Evolutionary conservation across 768 basidiomycete species (phyloP), one percentile per base, ranked within the genome.

Genomic region (Nevesoporus exiguus): DNA sequence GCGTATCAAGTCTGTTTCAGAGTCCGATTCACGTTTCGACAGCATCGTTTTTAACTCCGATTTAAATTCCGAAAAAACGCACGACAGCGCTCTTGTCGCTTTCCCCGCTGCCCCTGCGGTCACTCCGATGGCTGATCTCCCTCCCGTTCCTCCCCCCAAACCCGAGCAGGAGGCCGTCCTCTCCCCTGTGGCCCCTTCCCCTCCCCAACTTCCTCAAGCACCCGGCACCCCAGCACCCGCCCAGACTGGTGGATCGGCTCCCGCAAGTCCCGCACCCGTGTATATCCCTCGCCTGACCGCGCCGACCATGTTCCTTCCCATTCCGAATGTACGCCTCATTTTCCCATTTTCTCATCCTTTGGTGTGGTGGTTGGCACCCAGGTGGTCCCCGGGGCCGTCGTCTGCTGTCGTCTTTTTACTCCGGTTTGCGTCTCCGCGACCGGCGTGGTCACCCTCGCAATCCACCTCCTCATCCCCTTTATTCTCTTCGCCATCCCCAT

Each of bases 291-390:
- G 82, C 34, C 80, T 92, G 34, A 76, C 85, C 33, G 69, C 81
- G 27, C 84, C 90, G 31, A 86, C 83, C 31, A 86, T 92, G 85
- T 93, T 93, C 67, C 73, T 92, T 44, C 90, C 90, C n/a, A 87
- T 92, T 40, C 90, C 91, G 47, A 90, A 90, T 75, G 90, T 93
- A 79, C 82, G 88, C 81, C 73, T 62, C 61, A 29, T 60, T 69
- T 66, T 47, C 52, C 72, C 73, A 47, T 71, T 80, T 57, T 80
- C 77, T 43, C 74, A 74, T 69, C 70, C 76, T 54, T 74, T 87
- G 42, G 76, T 78, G 11, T 87, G 83, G 82, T 86, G 81, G 83
- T 69, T 88, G 61, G 65, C 56, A 31, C 62, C 65, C 9, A 52
- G 33, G 52, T 66, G 76, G 67, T 66, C 68, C 75, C 73, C 72